Evolutionary conservation across 192 early-diverging fungal species (phyloP), one percentile per base, ranked within the genome.

Genomic region (Mortierella antarctica): DNA sequence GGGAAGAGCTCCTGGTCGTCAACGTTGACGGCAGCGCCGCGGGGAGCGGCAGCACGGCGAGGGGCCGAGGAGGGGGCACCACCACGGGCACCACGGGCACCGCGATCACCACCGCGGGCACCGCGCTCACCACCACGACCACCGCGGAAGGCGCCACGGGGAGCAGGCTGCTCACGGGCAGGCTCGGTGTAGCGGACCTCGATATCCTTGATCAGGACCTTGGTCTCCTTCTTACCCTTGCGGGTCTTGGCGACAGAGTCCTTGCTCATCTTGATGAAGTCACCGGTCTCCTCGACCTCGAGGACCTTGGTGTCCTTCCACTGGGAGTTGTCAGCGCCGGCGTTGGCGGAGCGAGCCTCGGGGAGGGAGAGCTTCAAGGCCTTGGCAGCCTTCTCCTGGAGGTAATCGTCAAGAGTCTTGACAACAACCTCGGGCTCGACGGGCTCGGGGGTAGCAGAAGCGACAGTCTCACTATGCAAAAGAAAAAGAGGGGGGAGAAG

Each of bases 351-450:
- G 72, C 97, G 91, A 62, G 90, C 83, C 58, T 87, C 84, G 40
- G 88, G 89, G 57, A 88, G 88, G 67, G 87, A 67, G 21, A 90
- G 82, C 62, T 90, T 84, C 44, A 89, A 52, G 71, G 81, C 73
- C 85, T 92, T 93, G 73, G 82, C 77, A 57, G 89, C 90, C 87
- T 87, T 86, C 82, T 93, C 92, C 44, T 92, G 91, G 57, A 92
- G 78, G 90, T 92, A 99, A 72, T 99, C 92, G 31, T 96, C 94
- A 66, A 96, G 87, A 70, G 96, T 94, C 89, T 95, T 94, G 77
- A 92, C 88, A 39, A 83, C 82, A 70, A 91, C 93, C 84, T 97
- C 97, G 44, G 69, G 69, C 68, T 71, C 76, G 52, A 45, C 65
- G 57, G 90, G 89, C 75, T 94, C 92, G 69, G 86, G 84, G 45